Base-by-base conservation (phyloP, 768 basidiomycete genomes). In the Psilocybe tampanensis region DNA sequence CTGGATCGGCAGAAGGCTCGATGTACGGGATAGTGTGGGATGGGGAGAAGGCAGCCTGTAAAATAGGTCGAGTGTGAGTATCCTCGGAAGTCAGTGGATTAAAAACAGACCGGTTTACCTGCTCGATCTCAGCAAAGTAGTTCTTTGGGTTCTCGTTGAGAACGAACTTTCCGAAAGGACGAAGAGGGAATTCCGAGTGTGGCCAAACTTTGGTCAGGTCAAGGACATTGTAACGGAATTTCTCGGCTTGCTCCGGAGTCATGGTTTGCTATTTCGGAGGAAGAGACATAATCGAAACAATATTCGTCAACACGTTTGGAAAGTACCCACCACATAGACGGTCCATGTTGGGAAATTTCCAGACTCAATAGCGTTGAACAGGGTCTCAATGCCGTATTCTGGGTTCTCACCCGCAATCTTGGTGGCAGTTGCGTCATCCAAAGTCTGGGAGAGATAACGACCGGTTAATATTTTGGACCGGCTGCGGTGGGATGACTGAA, bases 41-140 rank as follows among this genome's bases (percentile, higher is more conserved):
- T 0, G 95, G 95, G 18, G 93, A 84, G 80, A 93, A 95, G 2
- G 94, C 94, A 57, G 75, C 78, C 82, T 89, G 56, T n/a, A 57
- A 58, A 64, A 54, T 50, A n/a, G 41, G 12, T 18, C 11, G 15
- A 23, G 15, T n/a, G 54, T n/a, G 57, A 49, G 26, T n/a, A 41
- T 54, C 47, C 18, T 48, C 53, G 41, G 41, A 42, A 23, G 47
- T 61, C 36, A 63, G 61, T n/a, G n/a, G 21, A n/a, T 19, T 15
- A 17, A 22, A 22, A 36, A 48, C 36, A 33, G 60, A 63, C 68
- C 41, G 29, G 59, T 79, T 62, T 33, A 91, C 89, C 78, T 98
- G 94, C 72, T 98, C 95, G 44, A 95, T 88, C 76, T 98, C 95
- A 49, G 94, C 88, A 57, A 97, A 97, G 83, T 94, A 97, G 77